Evolutionary conservation across 2,329 filamentous ascomycete genomes (phyloP).

Genomic region (Ophiostoma perfectum): DNA sequence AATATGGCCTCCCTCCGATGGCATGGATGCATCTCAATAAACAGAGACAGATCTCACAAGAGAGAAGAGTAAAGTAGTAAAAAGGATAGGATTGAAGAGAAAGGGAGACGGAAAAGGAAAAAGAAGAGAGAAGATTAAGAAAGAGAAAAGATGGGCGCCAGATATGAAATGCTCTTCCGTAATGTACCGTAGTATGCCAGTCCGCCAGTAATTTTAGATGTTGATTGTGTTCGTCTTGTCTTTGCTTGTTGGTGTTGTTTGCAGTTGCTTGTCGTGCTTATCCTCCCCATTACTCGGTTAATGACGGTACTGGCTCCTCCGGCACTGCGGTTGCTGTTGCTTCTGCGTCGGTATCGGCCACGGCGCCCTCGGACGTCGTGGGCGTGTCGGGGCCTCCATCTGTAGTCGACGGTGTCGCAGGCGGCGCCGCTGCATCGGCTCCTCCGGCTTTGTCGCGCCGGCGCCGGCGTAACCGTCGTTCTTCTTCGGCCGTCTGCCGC

Average conservation of each 20-base stretch:
- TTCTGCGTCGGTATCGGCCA: neutral
- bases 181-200: neutral
- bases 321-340: neutral
- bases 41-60: too few species aligned
- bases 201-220: neutral
- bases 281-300: neutral
- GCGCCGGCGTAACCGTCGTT: constrained; percentile 62
- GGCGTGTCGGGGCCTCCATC: neutral
- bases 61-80: neutral
- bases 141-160: too few species aligned
- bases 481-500: constrained; percentile 73
- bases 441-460: constrained; percentile 53
- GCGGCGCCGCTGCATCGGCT: neutral
- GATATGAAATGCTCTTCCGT: neutral
- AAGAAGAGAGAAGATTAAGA: too few species aligned
- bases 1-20: too few species aligned
- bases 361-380: neutral
- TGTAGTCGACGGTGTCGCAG: neutral
- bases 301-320: neutral
- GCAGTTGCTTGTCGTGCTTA: neutral
- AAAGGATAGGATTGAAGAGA: neutral
- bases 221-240: neutral
- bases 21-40: too few species aligned
- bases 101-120: neutral
- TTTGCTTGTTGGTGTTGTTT: neutral